These are phyloP conservation scores for Mortierella sp. DNA, from an alignment of 371 early-diverging fungal species.

Conservation along the genomic window DNA sequence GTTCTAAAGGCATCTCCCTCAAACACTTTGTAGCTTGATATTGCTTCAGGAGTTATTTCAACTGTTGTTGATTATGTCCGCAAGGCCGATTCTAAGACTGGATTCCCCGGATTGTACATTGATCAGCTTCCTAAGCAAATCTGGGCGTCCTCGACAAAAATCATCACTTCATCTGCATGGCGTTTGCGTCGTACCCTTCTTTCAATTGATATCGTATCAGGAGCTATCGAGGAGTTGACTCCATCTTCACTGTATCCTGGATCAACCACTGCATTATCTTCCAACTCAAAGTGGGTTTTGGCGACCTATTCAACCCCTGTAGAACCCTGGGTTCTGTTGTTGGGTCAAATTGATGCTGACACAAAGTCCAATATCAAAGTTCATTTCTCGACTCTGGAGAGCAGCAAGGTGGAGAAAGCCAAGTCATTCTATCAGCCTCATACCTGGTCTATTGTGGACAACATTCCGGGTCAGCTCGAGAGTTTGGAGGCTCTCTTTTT, in stretches of 20 bases:
- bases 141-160: conserved; percentile 57
- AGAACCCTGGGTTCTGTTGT: conserved; percentile 36
- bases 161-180: conserved; percentile 53
- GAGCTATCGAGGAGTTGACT: conserved; percentile 54
- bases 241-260: conserved; percentile 27
- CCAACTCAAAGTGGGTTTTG: conserved; percentile 35
- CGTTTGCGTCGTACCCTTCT: conserved; percentile 60
- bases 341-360: conserved; percentile 37
- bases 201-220: conserved; percentile 58
- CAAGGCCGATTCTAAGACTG: conserved; percentile 42
- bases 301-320: conserved; percentile 46
- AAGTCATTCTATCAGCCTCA: conserved; percentile 34
- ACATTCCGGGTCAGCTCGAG: conserved; percentile 44
- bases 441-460: conserved; percentile 39
- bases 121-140: conserved; percentile 60
- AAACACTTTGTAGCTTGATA: conserved; percentile 17
- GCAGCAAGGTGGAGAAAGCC: conserved; percentile 28
- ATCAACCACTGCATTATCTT: conserved; percentile 29
- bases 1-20: not conserved
- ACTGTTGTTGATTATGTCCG: conserved; percentile 52
- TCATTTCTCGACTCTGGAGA: conserved; percentile 34
- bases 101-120: conserved; percentile 71
- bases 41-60: conserved; percentile 37
- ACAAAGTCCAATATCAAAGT: conserved; percentile 11
- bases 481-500: conserved; percentile 34